Base-by-base conservation (phyloP, 31 red algal genomes). In the Endocladia muricata region DNA sequence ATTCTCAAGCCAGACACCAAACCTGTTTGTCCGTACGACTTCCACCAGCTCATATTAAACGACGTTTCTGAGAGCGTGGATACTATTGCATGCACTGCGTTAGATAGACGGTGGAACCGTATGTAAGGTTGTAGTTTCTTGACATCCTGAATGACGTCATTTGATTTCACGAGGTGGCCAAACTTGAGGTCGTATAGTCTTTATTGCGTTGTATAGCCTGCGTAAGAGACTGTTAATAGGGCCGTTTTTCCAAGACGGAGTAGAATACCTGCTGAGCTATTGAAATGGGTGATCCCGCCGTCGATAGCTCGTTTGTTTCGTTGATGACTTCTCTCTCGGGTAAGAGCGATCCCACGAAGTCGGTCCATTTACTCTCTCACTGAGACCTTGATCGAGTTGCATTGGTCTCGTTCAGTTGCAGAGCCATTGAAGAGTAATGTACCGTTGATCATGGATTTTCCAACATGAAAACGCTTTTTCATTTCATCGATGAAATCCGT, bases 381-480 rank as follows among this genome's bases (percentile, higher is more conserved):
- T 25, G 59, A 74, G 4, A 75, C 1, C 11, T 38, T 35, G 19
- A 85, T 75, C 32, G 30, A 42, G 5, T 29, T 54, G 38, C 66
- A 17, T n/a, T 43, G 21, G 40, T 66, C 38, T 47, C 67, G 57
- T 65, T 0, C 21, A 8, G 76, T 67, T 5, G 17, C 48, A 38
- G 58, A 62, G 48, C 69, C 81, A 65, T 85, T 85, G 25, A 61
- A 61, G 11, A 23, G 58, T 8, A 61, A 23, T 25, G 8, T 15
- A 25, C 58, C 58, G 22, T 61, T 61, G 25, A 28, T 61, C 17
- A 61, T 25, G 7, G 8, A 8, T 25, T 21, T 62, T 0, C 58
- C 58, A 25, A 62, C 19, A 0, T 19, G 0, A 28, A 19, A 62
- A 23, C 17, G 15, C 11, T 28, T 28, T 0, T 62, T 19, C 23